Conservation (phyloP, 1,284 basidiomycete genomes). For the Amylostereum chailletii region DNA sequence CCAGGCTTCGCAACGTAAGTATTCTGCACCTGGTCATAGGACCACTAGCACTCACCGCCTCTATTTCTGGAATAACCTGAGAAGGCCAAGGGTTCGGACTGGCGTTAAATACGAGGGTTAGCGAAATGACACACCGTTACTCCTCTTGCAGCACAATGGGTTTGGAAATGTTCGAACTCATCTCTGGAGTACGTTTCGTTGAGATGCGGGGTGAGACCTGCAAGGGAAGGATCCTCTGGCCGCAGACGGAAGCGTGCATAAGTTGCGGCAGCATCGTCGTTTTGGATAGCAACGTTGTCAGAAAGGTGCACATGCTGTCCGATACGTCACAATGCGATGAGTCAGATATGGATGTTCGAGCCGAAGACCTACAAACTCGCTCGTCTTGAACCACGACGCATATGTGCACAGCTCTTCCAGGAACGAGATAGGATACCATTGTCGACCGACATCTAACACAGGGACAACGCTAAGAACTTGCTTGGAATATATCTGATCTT, state of each 20-base stretch:
- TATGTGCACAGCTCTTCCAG: constrained; percentile 27
- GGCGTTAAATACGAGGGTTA: no score
- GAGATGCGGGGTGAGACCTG: constrained; percentile 21
- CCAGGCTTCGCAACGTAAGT: constrained; percentile 18
- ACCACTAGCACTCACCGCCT: constrained; percentile 16
- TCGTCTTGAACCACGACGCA: constrained; percentile 29
- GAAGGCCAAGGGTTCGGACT: no score
- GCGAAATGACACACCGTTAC: constrained; percentile 19
- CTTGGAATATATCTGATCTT: no score
- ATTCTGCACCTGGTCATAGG: not conserved
- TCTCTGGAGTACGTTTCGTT: constrained; percentile 27
- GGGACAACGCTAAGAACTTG: no score
- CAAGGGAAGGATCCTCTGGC: constrained; percentile 20
- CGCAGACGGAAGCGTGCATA: constrained; percentile 30
- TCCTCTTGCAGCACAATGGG: constrained; percentile 22
- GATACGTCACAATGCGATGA: not conserved
- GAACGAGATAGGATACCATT: constrained; percentile 25
- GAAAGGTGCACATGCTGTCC: constrained; percentile 20
- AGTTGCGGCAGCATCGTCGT: constrained; percentile 16
- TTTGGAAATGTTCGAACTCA: constrained; percentile 25
- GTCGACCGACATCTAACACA: constrained; percentile 23
- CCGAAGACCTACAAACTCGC: constrained; percentile 20
- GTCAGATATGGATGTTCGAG: constrained; percentile 6
- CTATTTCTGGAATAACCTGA: constrained; percentile 28
- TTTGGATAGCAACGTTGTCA: constrained; percentile 18